Conservation (phyloP, 495 filamentous ascomycete genomes). For the Echria macrotheca region DNA sequence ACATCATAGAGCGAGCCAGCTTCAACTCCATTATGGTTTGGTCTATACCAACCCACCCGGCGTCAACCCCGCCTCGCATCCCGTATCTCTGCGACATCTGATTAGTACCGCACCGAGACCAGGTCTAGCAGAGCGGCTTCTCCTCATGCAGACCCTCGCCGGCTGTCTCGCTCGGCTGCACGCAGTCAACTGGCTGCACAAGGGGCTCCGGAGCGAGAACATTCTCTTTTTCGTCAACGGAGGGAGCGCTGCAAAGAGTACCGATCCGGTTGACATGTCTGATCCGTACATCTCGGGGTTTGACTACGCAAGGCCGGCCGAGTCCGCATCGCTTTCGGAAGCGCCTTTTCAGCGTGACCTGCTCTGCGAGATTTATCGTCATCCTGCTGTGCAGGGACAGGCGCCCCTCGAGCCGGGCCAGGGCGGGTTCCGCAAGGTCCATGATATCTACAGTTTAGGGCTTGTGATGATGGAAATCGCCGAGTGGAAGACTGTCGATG, state of each 20-base stretch:
- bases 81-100: not conserved
- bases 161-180: not conserved
- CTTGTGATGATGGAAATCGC: not conserved
- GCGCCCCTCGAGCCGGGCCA: not conserved
- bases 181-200: conserved; percentile 6
- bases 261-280: not conserved
- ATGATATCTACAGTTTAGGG: conserved; percentile 2
- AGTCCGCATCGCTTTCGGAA: not conserved
- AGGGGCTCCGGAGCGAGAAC: not conserved
- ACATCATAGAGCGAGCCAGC: not conserved
- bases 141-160: not conserved
- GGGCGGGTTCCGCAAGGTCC: not conserved
- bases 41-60: not conserved
- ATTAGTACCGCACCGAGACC: not conserved
- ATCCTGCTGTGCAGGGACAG: not conserved
- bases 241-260: not conserved
- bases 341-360: not conserved
- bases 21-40: conserved; percentile 2
- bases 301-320: not conserved
- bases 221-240: not conserved
- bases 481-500: not conserved
- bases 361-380: not conserved
- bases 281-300: not conserved
- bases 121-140: not conserved
- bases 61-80: not conserved